Evolutionary conservation across 2,329 filamentous ascomycete species (phyloP).

Genomic region (Botryotinia convoluta): DNA sequence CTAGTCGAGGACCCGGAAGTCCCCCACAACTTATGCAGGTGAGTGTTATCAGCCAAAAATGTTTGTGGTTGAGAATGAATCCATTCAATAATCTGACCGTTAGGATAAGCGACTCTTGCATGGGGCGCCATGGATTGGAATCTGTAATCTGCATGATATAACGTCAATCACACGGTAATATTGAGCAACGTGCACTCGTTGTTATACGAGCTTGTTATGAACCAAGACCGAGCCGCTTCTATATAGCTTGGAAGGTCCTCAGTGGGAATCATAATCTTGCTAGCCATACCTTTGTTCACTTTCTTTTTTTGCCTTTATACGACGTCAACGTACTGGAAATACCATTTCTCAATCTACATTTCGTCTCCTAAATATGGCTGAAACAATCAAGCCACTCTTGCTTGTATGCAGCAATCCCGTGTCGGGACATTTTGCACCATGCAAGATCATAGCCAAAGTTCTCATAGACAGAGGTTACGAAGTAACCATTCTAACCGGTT

Average conservation of each 20-base stretch:
- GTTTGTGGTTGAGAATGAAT: neutral
- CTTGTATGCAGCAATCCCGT: conserved; percentile 14
- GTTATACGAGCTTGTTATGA: neutral
- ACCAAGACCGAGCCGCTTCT: neutral
- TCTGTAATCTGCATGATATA: neutral
- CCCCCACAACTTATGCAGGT: neutral
- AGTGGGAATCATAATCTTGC: neutral
- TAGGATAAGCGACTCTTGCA: neutral
- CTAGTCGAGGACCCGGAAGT: neutral
- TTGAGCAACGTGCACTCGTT: neutral
- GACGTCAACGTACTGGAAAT: neutral
- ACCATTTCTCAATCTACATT: neutral
- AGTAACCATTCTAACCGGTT: conserved; percentile 44
- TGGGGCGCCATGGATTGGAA: neutral
- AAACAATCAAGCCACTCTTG: neutral
- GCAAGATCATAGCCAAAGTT: conserved; percentile 21
- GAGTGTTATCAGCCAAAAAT: neutral
- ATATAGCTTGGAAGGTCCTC: neutral
- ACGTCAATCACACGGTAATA: neutral
- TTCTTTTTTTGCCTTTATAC: neutral
- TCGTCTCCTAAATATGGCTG: neutral
- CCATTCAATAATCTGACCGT: neutral
- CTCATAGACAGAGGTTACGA: conserved; percentile 41
- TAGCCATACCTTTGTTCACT: neutral
- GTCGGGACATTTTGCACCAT: conserved; percentile 24